Conservation (phyloP, 208 protist species). For the Herpetomonas tarakana region DNA sequence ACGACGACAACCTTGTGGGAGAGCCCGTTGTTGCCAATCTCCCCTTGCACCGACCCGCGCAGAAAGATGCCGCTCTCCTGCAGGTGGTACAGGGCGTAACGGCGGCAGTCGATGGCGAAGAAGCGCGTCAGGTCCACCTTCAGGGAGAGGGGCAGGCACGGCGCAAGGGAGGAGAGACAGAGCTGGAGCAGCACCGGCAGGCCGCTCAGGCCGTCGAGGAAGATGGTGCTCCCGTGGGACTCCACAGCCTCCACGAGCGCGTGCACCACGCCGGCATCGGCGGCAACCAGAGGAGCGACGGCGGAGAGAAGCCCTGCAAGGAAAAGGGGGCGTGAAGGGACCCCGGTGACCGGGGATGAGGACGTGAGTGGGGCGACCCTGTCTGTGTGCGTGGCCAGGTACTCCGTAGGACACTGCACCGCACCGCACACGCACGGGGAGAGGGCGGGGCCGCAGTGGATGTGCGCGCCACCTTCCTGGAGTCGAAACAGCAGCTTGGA, state of each 20-base stretch:
- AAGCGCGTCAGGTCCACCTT: constrained; percentile 65
- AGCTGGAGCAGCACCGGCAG: constrained; percentile 35
- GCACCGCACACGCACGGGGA: constrained; percentile 1
- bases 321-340: constrained; percentile 6
- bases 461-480: background rate
- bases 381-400: constrained; percentile 9
- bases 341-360: too few relatives aligned
- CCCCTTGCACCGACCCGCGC: constrained; percentile 40
- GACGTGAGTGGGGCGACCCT: too few relatives aligned
- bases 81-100: constrained; percentile 68
- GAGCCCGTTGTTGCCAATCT: constrained; percentile 57
- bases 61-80: constrained; percentile 36
- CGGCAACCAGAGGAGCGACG: constrained; percentile 13
- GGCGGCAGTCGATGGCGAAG: constrained; percentile 56
- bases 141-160: constrained; percentile 41
- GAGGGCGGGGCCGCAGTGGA: background rate
- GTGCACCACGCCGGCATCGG: constrained; percentile 30
- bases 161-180: constrained; percentile 23
- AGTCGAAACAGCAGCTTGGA: background rate
- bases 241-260: constrained; percentile 56
- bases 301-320: constrained; percentile 25
- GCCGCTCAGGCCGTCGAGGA: constrained; percentile 43
- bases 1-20: constrained; percentile 43
- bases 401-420: background rate
- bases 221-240: constrained; percentile 33